These are phyloP conservation scores for Spiraea crenata DNA, from an alignment of 331 rosid genomes.

Conservation along the genomic window DNA sequence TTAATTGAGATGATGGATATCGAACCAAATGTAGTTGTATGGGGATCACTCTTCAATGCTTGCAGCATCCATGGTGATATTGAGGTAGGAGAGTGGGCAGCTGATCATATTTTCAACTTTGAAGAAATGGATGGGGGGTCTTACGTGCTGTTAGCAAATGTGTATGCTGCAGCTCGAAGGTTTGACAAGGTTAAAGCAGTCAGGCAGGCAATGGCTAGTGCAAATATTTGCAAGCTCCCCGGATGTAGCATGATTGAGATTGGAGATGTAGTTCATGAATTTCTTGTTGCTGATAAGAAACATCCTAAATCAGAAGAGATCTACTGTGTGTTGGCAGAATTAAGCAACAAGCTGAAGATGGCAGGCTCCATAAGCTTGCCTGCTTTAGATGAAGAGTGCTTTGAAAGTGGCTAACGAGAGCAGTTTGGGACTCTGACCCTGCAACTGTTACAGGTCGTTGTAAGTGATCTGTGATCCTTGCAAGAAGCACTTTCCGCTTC, in stretches of 20 bases:
- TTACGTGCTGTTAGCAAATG: conserved; percentile 7
- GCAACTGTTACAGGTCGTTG: not conserved
- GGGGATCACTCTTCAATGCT: conserved; percentile 7
- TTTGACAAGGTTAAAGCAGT: conserved; percentile 7
- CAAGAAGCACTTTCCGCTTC: no score
- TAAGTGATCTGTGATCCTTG: not conserved
- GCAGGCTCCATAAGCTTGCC: not conserved
- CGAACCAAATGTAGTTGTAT: conserved; percentile 6
- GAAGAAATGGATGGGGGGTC: conserved; percentile 8
- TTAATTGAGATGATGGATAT: not conserved
- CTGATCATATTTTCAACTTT: not conserved
- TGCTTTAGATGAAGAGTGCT: not conserved
- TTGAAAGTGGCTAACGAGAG: not conserved
- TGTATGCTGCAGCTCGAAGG: conserved; percentile 5
- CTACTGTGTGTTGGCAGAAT: not conserved
- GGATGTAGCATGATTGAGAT: conserved; percentile 7
- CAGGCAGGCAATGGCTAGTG: not conserved
- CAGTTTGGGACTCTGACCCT: not conserved
- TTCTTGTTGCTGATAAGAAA: conserved; percentile 1
- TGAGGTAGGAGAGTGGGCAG: conserved; percentile 12
- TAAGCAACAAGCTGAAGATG: not conserved
- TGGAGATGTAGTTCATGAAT: conserved; percentile 1
- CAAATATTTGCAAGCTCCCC: not conserved
- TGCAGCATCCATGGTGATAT: conserved; percentile 13
- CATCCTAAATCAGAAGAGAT: conserved; percentile 5